phyloP scores from a whole-genome alignment of 352 stramenopile genomes.

The Elongisporangium undulatum region DNA sequence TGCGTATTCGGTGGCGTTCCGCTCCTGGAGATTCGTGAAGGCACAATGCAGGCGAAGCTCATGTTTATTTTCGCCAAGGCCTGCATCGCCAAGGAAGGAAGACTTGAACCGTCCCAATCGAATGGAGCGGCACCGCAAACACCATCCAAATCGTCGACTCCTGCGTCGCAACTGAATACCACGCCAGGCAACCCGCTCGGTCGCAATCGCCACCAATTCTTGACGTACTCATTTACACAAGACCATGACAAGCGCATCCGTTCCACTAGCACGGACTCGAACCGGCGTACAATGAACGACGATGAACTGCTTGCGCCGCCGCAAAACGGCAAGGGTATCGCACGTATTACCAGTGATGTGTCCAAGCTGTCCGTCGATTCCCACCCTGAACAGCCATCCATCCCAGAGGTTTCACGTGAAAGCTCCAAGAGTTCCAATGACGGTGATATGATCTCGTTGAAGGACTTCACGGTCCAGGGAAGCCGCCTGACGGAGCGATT shows the following conservation, averaged over 20 bases:
- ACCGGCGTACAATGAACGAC: background rate
- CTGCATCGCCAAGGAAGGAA: conserved; percentile 57
- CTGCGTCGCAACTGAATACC: background rate
- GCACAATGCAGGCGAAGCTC: conserved; percentile 59
- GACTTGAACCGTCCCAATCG: background rate
- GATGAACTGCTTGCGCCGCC: background rate
- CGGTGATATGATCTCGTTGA: conserved; percentile 44
- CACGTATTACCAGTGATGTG: background rate
- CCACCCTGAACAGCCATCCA: background rate
- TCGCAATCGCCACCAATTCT: conserved; percentile 20
- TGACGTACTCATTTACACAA: conserved; percentile 7
- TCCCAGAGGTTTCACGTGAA: background rate
- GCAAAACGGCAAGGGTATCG: conserved; percentile 1
- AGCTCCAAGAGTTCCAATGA: background rate
- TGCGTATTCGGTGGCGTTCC: conserved; percentile 64
- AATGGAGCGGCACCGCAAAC: background rate
- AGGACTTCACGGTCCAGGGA: conserved; percentile 37
- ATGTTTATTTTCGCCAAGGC: conserved; percentile 72
- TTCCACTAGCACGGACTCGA: conserved; percentile 8
- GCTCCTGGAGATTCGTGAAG: conserved; percentile 56
- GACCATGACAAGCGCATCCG: conserved; percentile 8
- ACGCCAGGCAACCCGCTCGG: conserved; percentile 28
- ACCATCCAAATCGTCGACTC: background rate
- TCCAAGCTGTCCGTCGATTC: background rate
- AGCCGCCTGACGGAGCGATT: conserved; percentile 19